These are phyloP conservation scores for Seiridium cupressi DNA, from an alignment of 2,329 filamentous ascomycete genomes.

Conservation along the genomic window DNA sequence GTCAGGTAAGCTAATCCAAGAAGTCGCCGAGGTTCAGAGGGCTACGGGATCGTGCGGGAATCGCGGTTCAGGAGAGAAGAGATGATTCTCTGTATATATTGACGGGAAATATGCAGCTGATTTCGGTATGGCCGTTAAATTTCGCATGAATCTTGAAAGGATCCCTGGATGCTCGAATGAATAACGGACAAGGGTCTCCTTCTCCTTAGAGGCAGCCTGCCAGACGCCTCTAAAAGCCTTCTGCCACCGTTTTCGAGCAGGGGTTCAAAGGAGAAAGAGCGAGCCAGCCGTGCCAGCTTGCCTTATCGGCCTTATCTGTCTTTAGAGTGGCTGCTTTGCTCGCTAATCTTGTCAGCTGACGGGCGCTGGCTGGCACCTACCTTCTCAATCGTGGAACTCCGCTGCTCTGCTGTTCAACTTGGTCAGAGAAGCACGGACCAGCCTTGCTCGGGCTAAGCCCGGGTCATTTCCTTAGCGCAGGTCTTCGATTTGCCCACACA, in stretches of 20 bases:
- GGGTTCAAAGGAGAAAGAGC: neutral
- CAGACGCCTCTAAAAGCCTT: neutral
- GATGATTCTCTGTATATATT: neutral
- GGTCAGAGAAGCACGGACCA: neutral
- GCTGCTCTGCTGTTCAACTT: neutral
- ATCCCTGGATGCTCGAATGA: neutral
- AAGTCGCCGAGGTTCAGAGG: slow-evolving; percentile 3
- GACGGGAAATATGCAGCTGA: neutral
- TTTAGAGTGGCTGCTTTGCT: too few species aligned
- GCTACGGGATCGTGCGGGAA: neutral
- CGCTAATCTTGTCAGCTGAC: neutral
- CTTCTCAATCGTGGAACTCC: neutral
- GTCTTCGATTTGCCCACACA: slow-evolving; percentile 2
- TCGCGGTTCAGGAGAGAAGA: neutral
- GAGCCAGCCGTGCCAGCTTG: neutral
- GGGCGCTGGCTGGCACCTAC: neutral
- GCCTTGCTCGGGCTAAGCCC: slow-evolving; percentile 1
- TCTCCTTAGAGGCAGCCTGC: neutral
- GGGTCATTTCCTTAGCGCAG: slow-evolving; percentile 1
- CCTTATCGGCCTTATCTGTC: neutral
- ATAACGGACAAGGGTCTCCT: neutral
- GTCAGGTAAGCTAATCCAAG: slow-evolving; percentile 4
- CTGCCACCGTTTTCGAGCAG: neutral
- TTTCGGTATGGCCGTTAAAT: neutral
- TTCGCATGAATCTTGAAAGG: slow-evolving; percentile 4